Base-by-base conservation (phyloP, 202 grass and related monocot species). In the Schoenoplectus tabernaemontani region DNA sequence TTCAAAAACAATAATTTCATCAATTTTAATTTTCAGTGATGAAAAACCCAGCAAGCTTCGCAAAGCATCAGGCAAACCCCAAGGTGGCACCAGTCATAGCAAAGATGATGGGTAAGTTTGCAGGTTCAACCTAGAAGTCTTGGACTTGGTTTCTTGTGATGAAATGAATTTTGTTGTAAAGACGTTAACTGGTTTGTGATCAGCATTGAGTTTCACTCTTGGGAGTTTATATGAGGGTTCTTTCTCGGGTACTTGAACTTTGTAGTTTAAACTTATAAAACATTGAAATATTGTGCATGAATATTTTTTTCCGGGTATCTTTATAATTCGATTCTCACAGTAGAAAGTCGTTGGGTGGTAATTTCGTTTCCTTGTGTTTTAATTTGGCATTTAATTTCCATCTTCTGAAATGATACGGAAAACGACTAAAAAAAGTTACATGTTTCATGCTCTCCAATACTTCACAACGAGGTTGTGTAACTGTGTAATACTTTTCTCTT, bases 41-140 rank as follows among this genome's bases (percentile, higher is more conserved):
- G 93, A 97, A 85, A 50, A 93, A 97, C 64, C 91, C 89, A 2
- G 91, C 91, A 75, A 97, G 23, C 75, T 88, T 91, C 13, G 87
- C 91, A n/a, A 93, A 48, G 76, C 87, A 97, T 82, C 89, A 93
- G 75, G 54, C 79, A 26, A 97, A 93, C 76, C 93, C 91, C n/a
- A 97, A 97, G 84, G 93, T 97, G 79, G 93, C 85, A 2, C 91
- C 89, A 51, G 83, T 93, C 76, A 97, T 91, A 48, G 79, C 87
- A 38, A 97, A 97, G 82, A 97, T 93, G 91, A 97, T 93, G 93
- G 91, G 51, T 9, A 91, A 97, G 81, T 89, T 93, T 56, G 62
- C 24, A 16, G 90, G 82, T 3, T 65, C 82, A 4, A 43, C 22
- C 76, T 63, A 79, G 51, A 44, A 11, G 2, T 79, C 15, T 2